phyloP scores from a whole-genome alignment of 2,329 filamentous ascomycete genomes.

The Hypoxylon sp. region DNA sequence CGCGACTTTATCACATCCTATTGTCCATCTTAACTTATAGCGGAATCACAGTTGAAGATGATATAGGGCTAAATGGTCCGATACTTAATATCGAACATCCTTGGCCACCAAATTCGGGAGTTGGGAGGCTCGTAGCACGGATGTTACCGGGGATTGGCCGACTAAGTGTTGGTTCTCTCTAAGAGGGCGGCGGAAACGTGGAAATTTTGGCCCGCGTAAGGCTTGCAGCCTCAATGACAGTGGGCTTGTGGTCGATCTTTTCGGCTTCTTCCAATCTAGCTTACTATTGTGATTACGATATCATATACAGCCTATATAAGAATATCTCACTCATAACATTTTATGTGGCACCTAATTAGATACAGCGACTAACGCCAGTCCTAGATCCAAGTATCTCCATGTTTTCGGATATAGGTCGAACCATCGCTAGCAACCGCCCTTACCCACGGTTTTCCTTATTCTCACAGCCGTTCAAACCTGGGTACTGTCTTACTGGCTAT shows the following conservation, averaged over 20 bases:
- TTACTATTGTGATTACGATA: conserved; percentile 31
- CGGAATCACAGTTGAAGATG: conserved; percentile 40
- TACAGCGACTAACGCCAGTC: conserved; percentile 39
- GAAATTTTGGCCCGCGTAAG: conserved; percentile 40
- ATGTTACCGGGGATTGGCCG: conserved; percentile 41
- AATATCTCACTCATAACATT: conserved; percentile 30
- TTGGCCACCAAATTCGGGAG: conserved; percentile 45
- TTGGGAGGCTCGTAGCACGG: conserved; percentile 37
- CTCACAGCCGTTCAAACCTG: conserved; percentile 4
- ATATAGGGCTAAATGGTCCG: conserved; percentile 50
- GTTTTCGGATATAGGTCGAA: conserved; percentile 16
- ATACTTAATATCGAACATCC: conserved; percentile 50
- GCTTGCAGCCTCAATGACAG: conserved; percentile 12
- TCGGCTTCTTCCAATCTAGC: conserved; percentile 38
- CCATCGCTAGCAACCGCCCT: conserved; percentile 14
- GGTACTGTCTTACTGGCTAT: conserved; percentile 9
- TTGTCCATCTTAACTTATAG: conserved; percentile 46
- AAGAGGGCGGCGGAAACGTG: conserved; percentile 36
- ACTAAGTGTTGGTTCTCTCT: conserved; percentile 25
- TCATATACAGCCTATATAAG: conserved; percentile 51
- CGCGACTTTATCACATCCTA: conserved; percentile 36
- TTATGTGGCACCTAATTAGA: conserved; percentile 49
- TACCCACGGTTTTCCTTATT: conserved; percentile 6
- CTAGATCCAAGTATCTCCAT: conserved; percentile 27
- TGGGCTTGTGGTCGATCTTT: conserved; percentile 29